These are phyloP conservation scores for Mycena maculata DNA, from an alignment of 768 basidiomycete genomes.

Conservation along the genomic window DNA sequence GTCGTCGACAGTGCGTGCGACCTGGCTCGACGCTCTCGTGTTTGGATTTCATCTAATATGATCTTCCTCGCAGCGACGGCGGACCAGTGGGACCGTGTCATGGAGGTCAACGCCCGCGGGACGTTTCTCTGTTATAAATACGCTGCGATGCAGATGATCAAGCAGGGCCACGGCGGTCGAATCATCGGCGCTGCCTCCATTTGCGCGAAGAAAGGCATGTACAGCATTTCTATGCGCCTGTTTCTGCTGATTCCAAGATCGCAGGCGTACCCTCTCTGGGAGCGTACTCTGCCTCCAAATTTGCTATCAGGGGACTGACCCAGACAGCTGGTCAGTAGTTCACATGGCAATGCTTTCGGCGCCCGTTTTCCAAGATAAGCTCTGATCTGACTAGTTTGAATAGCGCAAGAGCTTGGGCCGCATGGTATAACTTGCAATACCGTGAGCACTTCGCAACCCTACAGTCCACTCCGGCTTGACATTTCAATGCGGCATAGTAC, in stretches of 20 bases:
- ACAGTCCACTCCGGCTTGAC: too few relatives aligned
- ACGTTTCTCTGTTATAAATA: constrained; percentile 53
- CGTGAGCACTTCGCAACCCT: constrained; percentile 43
- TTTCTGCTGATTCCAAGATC: neutral
- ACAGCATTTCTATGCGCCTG: too few relatives aligned
- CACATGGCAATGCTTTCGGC: neutral
- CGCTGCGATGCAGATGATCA: constrained; percentile 52
- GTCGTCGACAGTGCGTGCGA: constrained; percentile 30
- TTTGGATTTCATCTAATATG: too few relatives aligned
- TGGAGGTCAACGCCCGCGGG: constrained; percentile 48
- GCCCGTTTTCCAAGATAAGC: neutral
- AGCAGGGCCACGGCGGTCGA: constrained; percentile 50
- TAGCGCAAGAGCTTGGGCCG: constrained; percentile 37
- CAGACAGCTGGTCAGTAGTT: constrained; percentile 13
- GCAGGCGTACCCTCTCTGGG: constrained; percentile 20
- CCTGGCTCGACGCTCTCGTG: too few relatives aligned
- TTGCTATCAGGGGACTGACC: constrained; percentile 34
- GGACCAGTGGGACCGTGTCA: constrained; percentile 40
- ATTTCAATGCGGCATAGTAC: too few relatives aligned
- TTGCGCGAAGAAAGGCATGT: constrained; percentile 25
- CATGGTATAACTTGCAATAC: constrained; percentile 43
- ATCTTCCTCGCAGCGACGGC: too few relatives aligned
- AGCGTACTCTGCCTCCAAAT: constrained; percentile 46
- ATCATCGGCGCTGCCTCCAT: constrained; percentile 47
- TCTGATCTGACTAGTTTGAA: neutral